Evolutionary conservation across 805 yeast species (phyloP).

Genomic region (Hemisphaericaspora nanyangensis): DNA sequence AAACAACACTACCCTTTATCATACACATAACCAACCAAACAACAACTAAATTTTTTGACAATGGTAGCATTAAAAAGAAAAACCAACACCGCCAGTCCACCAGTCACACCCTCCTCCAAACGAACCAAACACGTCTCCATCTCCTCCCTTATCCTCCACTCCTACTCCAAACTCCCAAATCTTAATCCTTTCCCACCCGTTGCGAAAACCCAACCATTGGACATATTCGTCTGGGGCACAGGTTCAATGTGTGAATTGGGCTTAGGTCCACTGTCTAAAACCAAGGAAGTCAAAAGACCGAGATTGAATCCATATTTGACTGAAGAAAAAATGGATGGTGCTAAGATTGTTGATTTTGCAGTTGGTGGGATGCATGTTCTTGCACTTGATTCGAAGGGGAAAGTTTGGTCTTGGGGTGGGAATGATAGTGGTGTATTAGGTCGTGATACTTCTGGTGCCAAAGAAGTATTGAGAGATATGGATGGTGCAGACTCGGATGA

Average conservation of each 20-base stretch:
- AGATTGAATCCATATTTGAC: conserved; percentile 78
- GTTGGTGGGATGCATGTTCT: conserved; percentile 96
- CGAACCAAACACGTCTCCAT: conserved; percentile 22
- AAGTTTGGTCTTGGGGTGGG: conserved; percentile 98
- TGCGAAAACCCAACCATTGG: conserved; percentile 47
- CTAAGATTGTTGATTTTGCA: conserved; percentile 78
- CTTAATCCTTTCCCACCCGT: conserved; percentile 38
- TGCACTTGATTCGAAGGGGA: conserved; percentile 71
- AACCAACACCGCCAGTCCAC: conserved; percentile 17
- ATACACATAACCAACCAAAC: too few relatives aligned
- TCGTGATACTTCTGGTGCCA: conserved; percentile 65
- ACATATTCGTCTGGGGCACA: conserved; percentile 90
- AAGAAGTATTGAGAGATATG: conserved; percentile 64
- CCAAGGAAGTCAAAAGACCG: conserved; percentile 94
- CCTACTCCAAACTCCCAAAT: conserved; percentile 44
- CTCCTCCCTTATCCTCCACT: conserved; percentile 44
- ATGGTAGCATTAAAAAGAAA: conserved; percentile 47
- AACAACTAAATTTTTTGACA: too few relatives aligned
- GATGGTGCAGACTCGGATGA: conserved; percentile 58
- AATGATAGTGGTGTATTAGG: conserved; percentile 92
- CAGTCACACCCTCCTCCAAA: conserved; percentile 19
- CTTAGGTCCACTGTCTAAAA: conserved; percentile 89
- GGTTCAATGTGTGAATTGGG: conserved; percentile 98
- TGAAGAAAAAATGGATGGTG: conserved; percentile 43
- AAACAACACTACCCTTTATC: too few relatives aligned